Evolutionary conservation across 495 filamentous ascomycete species (phyloP).

Genomic region (Chaetomium fimeti): DNA sequence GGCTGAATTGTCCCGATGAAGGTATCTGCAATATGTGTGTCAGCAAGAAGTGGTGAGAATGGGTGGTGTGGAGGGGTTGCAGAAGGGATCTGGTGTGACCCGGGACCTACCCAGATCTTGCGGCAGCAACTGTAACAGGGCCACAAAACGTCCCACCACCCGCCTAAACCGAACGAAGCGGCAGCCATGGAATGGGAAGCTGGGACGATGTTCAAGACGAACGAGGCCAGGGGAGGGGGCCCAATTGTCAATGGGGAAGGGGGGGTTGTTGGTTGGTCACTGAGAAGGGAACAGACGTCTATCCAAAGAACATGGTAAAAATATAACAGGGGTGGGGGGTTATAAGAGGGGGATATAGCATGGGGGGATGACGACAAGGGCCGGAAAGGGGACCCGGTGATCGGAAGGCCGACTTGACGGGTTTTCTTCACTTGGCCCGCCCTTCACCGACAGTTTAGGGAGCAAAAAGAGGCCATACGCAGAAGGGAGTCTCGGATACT

Average conservation of each 20-base stretch:
- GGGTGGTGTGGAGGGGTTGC: neutral
- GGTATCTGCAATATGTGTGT: conserved; percentile 29
- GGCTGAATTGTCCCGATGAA: conserved; percentile 30
- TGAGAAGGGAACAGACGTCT: neutral
- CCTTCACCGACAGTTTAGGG: conserved; percentile 17
- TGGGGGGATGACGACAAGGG: neutral
- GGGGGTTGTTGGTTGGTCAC: neutral
- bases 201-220: neutral
- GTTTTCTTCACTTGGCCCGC: neutral
- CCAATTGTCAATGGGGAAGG: neutral
- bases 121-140: conserved; percentile 37
- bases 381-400: neutral
- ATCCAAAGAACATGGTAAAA: neutral
- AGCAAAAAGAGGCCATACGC: neutral
- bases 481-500: conserved; percentile 1
- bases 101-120: conserved; percentile 30
- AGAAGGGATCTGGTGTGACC: conserved; percentile 1
- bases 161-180: neutral
- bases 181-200: conserved; percentile 3
- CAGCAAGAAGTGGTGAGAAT: neutral
- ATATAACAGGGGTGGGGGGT: no score
- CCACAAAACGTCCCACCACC: conserved; percentile 25
- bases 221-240: neutral
- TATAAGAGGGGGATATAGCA: conserved; percentile 1
- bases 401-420: neutral